Evolutionary conservation across 2,329 filamentous ascomycete genomes (phyloP).

Genomic region (Colletotrichum sidae): DNA sequence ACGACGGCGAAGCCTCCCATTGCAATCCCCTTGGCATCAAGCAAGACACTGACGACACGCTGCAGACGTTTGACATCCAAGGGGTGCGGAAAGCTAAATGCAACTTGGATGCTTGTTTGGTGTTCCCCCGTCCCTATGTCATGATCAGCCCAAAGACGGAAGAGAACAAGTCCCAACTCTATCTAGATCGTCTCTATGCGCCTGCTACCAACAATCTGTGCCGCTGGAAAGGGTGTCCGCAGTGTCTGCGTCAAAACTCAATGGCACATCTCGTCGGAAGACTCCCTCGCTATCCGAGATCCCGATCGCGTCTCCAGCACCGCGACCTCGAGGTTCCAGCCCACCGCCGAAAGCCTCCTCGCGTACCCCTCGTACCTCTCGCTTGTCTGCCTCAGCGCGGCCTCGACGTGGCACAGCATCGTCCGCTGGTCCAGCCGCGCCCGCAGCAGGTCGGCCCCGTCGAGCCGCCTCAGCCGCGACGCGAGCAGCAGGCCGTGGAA

Average conservation of each 20-base stretch:
- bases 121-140: no score
- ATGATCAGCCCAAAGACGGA: no score
- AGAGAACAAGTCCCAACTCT: no score
- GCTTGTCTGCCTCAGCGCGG: neutral
- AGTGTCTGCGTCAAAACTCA: constrained; percentile 7
- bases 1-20: neutral
- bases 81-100: no score
- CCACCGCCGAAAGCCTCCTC: constrained; percentile 10
- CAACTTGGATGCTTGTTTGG: no score
- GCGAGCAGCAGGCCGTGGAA: constrained; percentile 24
- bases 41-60: constrained; percentile 1
- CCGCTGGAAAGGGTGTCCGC: no score
- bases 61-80: neutral
- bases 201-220: no score
- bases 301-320: constrained; percentile 31
- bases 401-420: constrained; percentile 24
- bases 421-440: constrained; percentile 3
- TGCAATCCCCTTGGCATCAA: neutral
- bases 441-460: neutral
- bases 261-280: constrained; percentile 5
- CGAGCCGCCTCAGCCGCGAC: neutral
- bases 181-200: no score
- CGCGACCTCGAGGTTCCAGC: constrained; percentile 30
- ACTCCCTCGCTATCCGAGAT: constrained; percentile 26
- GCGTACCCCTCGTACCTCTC: constrained; percentile 23